Evolutionary conservation across 345 rosid genomes (phyloP).

Genomic region (Pistacia vera): DNA sequence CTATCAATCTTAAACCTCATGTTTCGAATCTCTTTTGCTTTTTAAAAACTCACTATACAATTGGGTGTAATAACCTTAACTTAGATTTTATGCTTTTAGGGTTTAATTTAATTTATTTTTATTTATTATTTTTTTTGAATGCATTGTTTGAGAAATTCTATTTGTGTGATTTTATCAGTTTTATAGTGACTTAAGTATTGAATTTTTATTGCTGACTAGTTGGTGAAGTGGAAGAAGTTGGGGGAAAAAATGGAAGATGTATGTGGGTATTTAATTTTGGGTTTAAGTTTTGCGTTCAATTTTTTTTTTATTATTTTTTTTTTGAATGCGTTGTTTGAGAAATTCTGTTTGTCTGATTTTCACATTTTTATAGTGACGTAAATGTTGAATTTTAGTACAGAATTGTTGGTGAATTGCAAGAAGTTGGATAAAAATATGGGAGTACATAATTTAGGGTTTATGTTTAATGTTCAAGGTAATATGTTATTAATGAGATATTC

Average conservation of each 20-base stretch:
- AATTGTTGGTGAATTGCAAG: background rate
- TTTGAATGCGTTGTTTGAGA: background rate
- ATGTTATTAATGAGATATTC: constrained; percentile 7
- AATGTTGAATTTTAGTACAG: background rate
- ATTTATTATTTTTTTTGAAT: background rate
- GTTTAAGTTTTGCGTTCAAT: background rate
- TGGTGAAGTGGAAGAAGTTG: background rate
- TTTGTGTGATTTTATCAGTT: background rate
- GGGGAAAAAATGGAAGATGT: background rate
- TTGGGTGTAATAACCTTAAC: background rate
- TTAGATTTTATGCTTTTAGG: background rate
- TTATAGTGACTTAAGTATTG: background rate
- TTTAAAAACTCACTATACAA: background rate
- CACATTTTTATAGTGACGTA: background rate
- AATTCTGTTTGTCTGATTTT: background rate
- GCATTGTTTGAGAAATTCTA: background rate
- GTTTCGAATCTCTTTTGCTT: background rate
- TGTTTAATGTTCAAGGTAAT: background rate
- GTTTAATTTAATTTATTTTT: background rate
- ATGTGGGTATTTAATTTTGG: background rate
- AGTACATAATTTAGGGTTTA: background rate
- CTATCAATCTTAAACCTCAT: background rate
- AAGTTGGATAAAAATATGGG: background rate
- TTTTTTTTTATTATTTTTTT: background rate
- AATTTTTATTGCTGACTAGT: background rate